Evolutionary conservation across 192 early-diverging fungal species (phyloP).

Genomic region (Geosiphon pyriformis): DNA sequence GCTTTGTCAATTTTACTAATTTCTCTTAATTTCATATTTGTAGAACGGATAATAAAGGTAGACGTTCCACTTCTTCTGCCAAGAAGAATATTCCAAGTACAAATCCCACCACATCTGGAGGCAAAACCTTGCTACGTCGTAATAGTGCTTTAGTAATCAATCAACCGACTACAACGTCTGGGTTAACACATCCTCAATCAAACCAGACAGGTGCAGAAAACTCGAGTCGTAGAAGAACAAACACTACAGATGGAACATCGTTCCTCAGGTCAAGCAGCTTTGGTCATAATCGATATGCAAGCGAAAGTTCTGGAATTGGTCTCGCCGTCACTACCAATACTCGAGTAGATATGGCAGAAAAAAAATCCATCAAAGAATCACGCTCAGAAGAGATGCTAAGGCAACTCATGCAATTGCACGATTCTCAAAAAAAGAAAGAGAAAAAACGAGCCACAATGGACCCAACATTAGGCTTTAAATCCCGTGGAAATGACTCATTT

Average conservation of each 20-base stretch:
- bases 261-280: background rate
- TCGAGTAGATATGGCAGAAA: background rate
- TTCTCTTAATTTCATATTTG: background rate
- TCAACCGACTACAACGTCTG: background rate
- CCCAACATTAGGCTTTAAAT: background rate
- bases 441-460: constrained; percentile 19
- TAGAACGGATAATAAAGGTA: background rate
- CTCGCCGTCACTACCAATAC: background rate
- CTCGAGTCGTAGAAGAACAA: background rate
- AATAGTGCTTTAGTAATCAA: background rate
- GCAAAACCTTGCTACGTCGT: background rate
- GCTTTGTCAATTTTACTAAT: background rate
- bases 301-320: constrained; percentile 4
- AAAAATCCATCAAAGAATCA: constrained; percentile 12
- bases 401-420: background rate
- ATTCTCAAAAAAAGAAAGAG: constrained; percentile 1
- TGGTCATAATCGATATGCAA: constrained; percentile 15
- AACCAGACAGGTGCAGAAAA: background rate
- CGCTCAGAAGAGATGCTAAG: constrained; percentile 17
- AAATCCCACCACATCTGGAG: background rate
- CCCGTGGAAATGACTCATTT: background rate
- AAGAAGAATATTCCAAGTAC: background rate
- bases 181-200: too few species aligned
- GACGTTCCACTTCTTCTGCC: background rate
- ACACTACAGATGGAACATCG: background rate